These are phyloP conservation scores for Arthrocladium fulminans DNA, from an alignment of 2,329 filamentous ascomycete genomes.

Conservation along the genomic window DNA sequence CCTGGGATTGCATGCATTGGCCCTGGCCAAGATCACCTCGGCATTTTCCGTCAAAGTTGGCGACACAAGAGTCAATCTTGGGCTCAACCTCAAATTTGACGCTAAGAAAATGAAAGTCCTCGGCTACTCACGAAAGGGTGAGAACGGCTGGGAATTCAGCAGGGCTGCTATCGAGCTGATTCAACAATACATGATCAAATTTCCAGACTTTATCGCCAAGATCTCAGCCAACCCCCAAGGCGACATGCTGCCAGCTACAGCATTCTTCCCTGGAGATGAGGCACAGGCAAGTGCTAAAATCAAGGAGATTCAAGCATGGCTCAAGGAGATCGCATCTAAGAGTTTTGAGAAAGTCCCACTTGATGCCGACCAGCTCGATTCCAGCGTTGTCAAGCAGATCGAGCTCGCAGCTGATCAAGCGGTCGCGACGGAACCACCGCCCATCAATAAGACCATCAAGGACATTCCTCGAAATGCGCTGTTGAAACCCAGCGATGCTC, in stretches of 20 bases:
- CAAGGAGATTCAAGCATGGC: constrained; percentile 88
- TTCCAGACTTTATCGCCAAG: constrained; percentile 89
- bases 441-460: constrained; percentile 60
- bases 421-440: constrained; percentile 43
- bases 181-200: constrained; percentile 80
- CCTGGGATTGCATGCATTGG: constrained; percentile 72
- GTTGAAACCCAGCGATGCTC: constrained; percentile 90
- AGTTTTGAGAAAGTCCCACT: constrained; percentile 92
- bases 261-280: constrained; percentile 65
- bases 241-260: constrained; percentile 72
- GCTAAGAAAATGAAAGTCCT: constrained; percentile 90
- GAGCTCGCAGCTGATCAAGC: constrained; percentile 64
- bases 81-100: constrained; percentile 94
- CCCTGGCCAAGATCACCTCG: constrained; percentile 91
- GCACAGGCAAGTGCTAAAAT: constrained; percentile 63
- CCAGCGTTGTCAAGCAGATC: constrained; percentile 72
- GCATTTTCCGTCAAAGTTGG: constrained; percentile 80
- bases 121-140: constrained; percentile 81
- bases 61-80: constrained; percentile 76
- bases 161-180: constrained; percentile 71
- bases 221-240: constrained; percentile 78
- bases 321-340: constrained; percentile 84
- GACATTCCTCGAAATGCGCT: constrained; percentile 79
- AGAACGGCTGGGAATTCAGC: constrained; percentile 93
- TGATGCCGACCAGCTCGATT: constrained; percentile 93